Percentiles rank a stretch among this genome's conserved stretches.
Conservation (phyloP, 208 protist species). For the Leishmania amazonensis region DNA sequence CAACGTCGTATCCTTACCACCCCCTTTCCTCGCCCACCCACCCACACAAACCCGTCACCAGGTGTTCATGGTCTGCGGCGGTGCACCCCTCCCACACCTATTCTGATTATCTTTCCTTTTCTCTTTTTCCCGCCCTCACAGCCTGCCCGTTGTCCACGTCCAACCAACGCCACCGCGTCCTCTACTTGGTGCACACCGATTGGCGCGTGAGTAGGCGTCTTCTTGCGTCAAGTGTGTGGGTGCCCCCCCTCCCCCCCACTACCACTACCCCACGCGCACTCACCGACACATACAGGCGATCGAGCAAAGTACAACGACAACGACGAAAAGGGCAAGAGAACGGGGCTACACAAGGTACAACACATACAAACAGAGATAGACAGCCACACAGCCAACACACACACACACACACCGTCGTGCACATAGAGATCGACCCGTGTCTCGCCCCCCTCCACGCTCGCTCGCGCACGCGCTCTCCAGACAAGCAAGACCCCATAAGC, state of each 20-base stretch:
- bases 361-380: not conserved
- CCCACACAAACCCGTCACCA: not conserved
- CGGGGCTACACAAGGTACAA: not conserved
- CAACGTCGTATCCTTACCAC: not conserved
- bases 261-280: conserved; percentile 6
- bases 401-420: not conserved
- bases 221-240: not conserved
- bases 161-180: not conserved
- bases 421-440: not conserved
- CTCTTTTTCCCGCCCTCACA: not conserved
- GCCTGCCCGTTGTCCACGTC: not conserved
- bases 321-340: not conserved
- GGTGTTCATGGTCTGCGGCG: not conserved
- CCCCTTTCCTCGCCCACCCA: not conserved
- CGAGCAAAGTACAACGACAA: not conserved
- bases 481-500: not conserved
- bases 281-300: conserved; percentile 4
- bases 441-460: not conserved
- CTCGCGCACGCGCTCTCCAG: not conserved
- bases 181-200: not conserved
- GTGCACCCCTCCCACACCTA: not conserved
- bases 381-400: not conserved
- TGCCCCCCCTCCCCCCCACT: not conserved
- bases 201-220: not conserved
- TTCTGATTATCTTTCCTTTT: not conserved